Conservation (phyloP, 2,329 filamentous ascomycete species). For the Hypomyces perniciosus region DNA sequence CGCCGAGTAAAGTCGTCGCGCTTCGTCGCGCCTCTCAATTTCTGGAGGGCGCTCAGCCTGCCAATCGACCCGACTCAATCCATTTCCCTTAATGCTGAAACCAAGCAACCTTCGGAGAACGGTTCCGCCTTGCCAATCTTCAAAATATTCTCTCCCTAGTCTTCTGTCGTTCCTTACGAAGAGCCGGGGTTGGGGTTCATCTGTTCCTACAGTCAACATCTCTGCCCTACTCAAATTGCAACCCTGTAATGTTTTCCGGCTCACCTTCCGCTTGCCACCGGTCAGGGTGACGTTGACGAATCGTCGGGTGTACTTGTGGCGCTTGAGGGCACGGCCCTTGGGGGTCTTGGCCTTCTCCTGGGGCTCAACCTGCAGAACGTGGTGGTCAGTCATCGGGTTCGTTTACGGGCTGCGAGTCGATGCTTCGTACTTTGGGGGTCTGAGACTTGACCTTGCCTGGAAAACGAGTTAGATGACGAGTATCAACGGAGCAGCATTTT, state of each 20-base stretch:
- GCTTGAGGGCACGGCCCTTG: conserved; percentile 97
- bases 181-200: conserved; percentile 84
- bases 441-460: conserved; percentile 97
- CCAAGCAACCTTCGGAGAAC: conserved; percentile 27
- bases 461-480: conserved; percentile 43
- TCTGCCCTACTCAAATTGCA: neutral
- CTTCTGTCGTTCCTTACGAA: conserved; percentile 38
- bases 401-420: conserved; percentile 15
- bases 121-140: conserved; percentile 26
- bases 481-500: conserved; percentile 10
- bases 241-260: conserved; percentile 18
- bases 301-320: conserved; percentile 90
- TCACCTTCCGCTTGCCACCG: conserved; percentile 96
- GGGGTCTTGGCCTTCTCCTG: conserved; percentile 96
- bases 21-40: conserved; percentile 31
- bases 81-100: conserved; percentile 28
- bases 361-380: conserved; percentile 60
- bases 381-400: conserved; percentile 27
- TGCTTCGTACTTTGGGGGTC: conserved; percentile 71
- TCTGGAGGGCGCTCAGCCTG: conserved; percentile 30
- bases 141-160: conserved; percentile 23
- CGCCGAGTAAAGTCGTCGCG: conserved; percentile 33
- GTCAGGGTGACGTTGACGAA: conserved; percentile 98
- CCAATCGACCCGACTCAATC: conserved; percentile 31
- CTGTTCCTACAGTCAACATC: conserved; percentile 37